phyloP scores from a whole-genome alignment of 305 asterid species.

The Plantago lanceolata region DNA sequence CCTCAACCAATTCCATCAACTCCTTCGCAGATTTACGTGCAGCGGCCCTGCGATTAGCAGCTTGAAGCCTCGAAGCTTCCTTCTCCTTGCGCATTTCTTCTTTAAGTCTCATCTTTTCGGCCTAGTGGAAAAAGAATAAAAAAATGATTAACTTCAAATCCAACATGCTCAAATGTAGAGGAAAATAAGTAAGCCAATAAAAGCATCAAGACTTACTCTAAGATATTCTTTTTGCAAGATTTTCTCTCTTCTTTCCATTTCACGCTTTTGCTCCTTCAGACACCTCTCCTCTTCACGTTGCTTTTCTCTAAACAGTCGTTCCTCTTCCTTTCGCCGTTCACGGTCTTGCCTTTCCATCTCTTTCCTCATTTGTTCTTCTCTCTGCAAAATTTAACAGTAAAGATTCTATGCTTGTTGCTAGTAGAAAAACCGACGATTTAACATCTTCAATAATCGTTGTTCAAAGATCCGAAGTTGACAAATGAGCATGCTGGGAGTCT shows the following conservation, averaged over 20 bases:
- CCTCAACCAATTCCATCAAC: constrained; percentile 72
- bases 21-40: constrained; percentile 89
- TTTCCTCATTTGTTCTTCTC: constrained; percentile 79
- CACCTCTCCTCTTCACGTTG: constrained; percentile 78
- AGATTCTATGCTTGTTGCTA: not conserved
- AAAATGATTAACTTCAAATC: constrained; percentile 6
- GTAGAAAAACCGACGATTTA: not conserved
- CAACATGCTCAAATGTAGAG: constrained; percentile 10
- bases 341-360: constrained; percentile 85
- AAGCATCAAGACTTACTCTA: constrained; percentile 40
- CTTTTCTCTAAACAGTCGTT: constrained; percentile 73
- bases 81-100: constrained; percentile 82
- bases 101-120: constrained; percentile 71
- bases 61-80: constrained; percentile 82
- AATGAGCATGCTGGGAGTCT: constrained; percentile 9
- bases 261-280: constrained; percentile 81
- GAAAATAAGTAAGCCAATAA: constrained; percentile 8
- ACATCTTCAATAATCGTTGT: not conserved
- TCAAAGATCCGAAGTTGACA: constrained; percentile 1
- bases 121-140: constrained; percentile 43
- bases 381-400: constrained; percentile 32
- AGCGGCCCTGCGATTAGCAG: constrained; percentile 77
- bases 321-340: constrained; percentile 81
- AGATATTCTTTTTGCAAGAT: constrained; percentile 69
- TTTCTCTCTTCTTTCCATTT: constrained; percentile 78